phyloP scores from a whole-genome alignment of 1,284 basidiomycete genomes.

The Cutaneotrichosporon arboriforme region DNA sequence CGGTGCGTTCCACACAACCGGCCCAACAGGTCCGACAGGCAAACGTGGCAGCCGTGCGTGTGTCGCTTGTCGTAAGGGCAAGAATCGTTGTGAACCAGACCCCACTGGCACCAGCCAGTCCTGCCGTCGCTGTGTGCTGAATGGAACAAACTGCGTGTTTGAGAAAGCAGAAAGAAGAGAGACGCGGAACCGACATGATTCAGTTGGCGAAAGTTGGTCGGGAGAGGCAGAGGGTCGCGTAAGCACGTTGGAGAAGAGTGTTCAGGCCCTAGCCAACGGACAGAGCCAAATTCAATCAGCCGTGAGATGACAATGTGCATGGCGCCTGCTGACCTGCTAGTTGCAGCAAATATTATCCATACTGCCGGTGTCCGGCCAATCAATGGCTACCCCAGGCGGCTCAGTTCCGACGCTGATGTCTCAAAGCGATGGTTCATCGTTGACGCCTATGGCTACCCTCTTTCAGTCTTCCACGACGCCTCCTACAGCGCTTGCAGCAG shows the following conservation, averaged over 20 bases:
- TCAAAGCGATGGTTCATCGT: conserved; percentile 13
- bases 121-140: conserved; percentile 76
- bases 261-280: conserved; percentile 35
- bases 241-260: conserved; percentile 35
- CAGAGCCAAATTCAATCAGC: conserved; percentile 43
- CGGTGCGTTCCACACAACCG: no score
- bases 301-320: conserved; percentile 21
- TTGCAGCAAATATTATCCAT: conserved; percentile 41
- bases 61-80: conserved; percentile 63
- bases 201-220: conserved; percentile 51
- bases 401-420: conserved; percentile 21
- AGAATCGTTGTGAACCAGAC: conserved; percentile 87
- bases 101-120: conserved; percentile 39
- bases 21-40: conserved; percentile 18
- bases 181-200: conserved; percentile 48
- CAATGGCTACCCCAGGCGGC: conserved; percentile 15
- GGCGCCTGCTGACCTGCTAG: conserved; percentile 12
- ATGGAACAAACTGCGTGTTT: conserved; percentile 77
- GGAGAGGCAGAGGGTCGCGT: conserved; percentile 54
- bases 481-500: conserved; percentile 19
- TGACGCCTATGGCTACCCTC: conserved; percentile 29
- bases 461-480: conserved; percentile 33
- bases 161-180: conserved; percentile 62
- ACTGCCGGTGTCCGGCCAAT: conserved; percentile 18
- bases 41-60: conserved; percentile 46